Base-by-base conservation (phyloP, 2,329 filamentous ascomycete species). In the Iodosphaeria phyllophila region DNA sequence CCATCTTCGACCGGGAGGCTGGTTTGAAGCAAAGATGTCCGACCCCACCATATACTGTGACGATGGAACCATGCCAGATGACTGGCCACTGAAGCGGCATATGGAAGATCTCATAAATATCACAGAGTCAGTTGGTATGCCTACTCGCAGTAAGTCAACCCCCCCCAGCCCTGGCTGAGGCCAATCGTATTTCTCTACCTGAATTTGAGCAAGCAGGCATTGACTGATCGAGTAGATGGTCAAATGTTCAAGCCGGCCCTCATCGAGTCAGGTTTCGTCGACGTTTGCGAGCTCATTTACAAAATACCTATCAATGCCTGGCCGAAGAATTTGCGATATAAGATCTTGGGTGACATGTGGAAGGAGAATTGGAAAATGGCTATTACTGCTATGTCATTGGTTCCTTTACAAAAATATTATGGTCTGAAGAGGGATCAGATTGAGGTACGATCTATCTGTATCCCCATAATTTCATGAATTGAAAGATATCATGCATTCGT, bases 281-380 rank as follows among this genome's bases (percentile, higher is more conserved):
- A 69, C 26, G 52, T 70, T 8, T 50, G 56, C 16, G 52, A 69
- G 37, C 47, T 45, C 13, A 37, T 60, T 2, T 63, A 60, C 40
- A 66, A 60, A 38, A 46, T 68, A 18, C 65, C 65, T 1, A 47
- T 60, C 23, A 65, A 62, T 17, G 46, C 48, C 4, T 70, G 65
- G 66, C 49, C 64, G 1, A 56, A 53, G 32, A 47, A 60, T 23
- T 45, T 47, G 20, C 35, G 38, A 12, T 43, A 55, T 24, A 58
- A 53, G 35, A 46, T 52, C 9, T 32, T 61, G 4, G 58, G 58
- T 0, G 44, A 38, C 19, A 46, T 56, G 37, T 59, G 55, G 56
- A 51, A 58, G 36, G 39, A 38, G 11, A 57, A 58, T 23, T 46
- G n/a, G n/a, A n/a, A n/a, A n/a, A n/a, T n/a, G n/a, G n/a, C n/a